These are phyloP conservation scores for Sporothrix protearum DNA, from an alignment of 2,329 filamentous ascomycete species.

Conservation along the genomic window DNA sequence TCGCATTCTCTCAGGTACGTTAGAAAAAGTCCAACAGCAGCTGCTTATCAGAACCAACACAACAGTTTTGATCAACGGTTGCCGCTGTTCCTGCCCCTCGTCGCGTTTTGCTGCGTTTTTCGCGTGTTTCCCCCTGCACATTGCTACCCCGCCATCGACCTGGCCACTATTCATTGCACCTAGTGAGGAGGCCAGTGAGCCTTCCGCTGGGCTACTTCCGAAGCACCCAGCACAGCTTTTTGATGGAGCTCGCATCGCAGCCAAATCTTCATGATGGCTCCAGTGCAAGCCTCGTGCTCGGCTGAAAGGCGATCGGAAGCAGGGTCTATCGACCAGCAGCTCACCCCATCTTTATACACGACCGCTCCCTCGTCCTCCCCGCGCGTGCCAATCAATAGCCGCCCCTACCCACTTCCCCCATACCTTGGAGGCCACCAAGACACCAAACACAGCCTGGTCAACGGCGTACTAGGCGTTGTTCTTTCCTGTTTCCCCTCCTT, in stretches of 20 bases:
- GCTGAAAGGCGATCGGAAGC: conserved; percentile 8
- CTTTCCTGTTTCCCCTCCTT: conserved; percentile 9
- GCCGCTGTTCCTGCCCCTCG: background rate
- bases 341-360: conserved; percentile 14
- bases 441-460: conserved; percentile 5
- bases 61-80: background rate
- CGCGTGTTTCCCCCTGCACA: background rate
- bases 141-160: conserved; percentile 13
- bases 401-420: conserved; percentile 7
- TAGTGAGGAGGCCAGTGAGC: background rate
- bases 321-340: background rate
- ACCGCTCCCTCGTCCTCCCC: background rate
- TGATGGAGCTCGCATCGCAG: background rate
- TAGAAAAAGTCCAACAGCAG: too few relatives aligned
- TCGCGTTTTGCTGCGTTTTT: background rate
- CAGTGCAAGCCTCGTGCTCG: background rate
- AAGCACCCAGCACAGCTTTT: background rate
- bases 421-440: background rate
- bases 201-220: background rate
- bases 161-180: background rate
- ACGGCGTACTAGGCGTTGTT: background rate
- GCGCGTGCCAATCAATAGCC: conserved; percentile 18
- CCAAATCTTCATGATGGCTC: conserved; percentile 6
- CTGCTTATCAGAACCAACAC: background rate
- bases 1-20: conserved; percentile 15